phyloP scores from a whole-genome alignment of 805 yeast genomes.

The Torulaspora maleeae region DNA sequence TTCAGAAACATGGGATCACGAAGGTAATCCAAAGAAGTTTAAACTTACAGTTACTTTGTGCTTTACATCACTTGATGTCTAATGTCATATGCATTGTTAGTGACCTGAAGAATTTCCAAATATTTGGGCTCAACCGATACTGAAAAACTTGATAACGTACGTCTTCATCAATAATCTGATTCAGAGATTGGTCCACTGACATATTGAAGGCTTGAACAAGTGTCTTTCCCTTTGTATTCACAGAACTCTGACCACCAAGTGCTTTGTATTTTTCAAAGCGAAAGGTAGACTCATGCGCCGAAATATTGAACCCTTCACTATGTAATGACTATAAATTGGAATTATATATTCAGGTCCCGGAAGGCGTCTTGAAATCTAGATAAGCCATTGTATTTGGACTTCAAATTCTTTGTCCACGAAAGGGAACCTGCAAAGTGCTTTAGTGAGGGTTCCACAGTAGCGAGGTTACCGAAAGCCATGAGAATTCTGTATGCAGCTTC shows the following conservation, averaged over 20 bases:
- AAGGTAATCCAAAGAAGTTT: background rate
- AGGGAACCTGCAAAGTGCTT: slow-evolving; percentile 32
- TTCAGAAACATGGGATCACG: background rate
- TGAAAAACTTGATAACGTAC: slow-evolving; percentile 11
- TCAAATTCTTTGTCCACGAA: slow-evolving; percentile 28
- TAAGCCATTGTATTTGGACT: slow-evolving; percentile 17
- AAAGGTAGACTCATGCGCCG: background rate
- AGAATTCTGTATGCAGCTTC: slow-evolving; percentile 67
- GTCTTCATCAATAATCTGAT: slow-evolving; percentile 18
- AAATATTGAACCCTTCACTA: background rate
- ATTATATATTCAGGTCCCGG: slow-evolving; percentile 20
- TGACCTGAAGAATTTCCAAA: background rate
- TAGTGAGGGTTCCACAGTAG: slow-evolving; percentile 33
- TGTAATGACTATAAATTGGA: slow-evolving; percentile 10
- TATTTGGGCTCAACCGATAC: background rate
- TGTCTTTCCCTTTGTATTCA: background rate
- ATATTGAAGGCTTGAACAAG: slow-evolving; percentile 2
- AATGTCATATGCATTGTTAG: slow-evolving; percentile 5
- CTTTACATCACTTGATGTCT: slow-evolving; percentile 11
- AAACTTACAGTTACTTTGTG: slow-evolving; percentile 22
- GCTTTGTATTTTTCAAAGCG: background rate
- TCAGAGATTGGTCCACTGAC: slow-evolving; percentile 21
- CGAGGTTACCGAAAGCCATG: slow-evolving; percentile 59
- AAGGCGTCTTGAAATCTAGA: slow-evolving; percentile 28
- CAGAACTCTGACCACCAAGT: background rate